A percentile compares a stretch with the other conserved stretches of the same genome.
Evolutionary conservation across 495 filamentous ascomycete genomes (phyloP).

Genomic region (Penicillium paradoxum): DNA sequence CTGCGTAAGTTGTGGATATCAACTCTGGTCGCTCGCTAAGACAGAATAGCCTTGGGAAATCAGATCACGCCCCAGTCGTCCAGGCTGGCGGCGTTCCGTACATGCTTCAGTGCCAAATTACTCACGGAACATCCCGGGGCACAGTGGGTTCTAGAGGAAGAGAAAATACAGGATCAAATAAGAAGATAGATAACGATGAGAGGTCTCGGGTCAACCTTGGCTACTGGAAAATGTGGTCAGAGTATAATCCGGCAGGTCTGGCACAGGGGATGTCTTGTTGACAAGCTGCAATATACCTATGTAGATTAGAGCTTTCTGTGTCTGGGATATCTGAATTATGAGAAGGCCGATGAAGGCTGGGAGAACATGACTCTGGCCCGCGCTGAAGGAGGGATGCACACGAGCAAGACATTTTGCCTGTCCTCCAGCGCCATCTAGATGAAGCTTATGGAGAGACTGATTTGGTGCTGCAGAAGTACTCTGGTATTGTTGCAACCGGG

Average conservation of each 20-base stretch:
- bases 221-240: neutral
- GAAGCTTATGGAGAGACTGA: neutral
- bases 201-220: neutral
- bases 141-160: neutral
- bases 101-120: conserved; percentile 31
- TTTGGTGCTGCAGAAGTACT: neutral
- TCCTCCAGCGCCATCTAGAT: neutral
- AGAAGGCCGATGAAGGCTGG: neutral
- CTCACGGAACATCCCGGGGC: neutral
- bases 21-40: neutral
- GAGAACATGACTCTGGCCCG: neutral
- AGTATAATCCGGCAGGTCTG: neutral
- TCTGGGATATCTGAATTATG: neutral
- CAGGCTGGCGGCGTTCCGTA: conserved; percentile 55
- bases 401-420: neutral
- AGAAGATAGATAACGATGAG: neutral
- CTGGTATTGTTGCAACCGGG: neutral
- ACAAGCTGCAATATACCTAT: neutral
- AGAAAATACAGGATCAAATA: neutral
- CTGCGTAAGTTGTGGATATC: neutral
- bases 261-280: neutral
- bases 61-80: conserved; percentile 55
- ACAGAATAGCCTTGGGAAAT: conserved; percentile 12
- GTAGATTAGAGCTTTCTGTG: no score
- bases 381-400: neutral